Conservation (phyloP, 805 yeast genomes). For the Suhomyces vadensis region DNA sequence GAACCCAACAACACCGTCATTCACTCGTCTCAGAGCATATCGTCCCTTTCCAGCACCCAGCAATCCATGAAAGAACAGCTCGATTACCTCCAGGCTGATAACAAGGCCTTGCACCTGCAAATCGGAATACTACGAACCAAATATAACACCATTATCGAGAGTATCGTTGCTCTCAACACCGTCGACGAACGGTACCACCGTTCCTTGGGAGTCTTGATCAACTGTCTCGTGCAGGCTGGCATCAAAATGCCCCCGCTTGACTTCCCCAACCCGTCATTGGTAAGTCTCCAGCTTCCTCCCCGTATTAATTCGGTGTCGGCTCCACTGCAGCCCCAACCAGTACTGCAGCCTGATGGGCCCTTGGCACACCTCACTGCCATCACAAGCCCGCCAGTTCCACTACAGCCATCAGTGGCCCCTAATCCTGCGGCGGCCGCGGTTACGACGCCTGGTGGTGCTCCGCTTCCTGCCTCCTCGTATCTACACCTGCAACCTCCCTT, state of each 20-base stretch:
- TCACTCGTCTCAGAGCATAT: conserved; percentile 8
- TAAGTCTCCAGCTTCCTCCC: conserved; percentile 21
- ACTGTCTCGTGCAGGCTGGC: conserved; percentile 56
- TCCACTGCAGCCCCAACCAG: not conserved
- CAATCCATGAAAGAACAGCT: conserved; percentile 30
- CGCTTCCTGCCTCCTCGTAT: conserved; percentile 3
- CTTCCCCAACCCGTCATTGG: conserved; percentile 44
- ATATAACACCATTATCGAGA: conserved; percentile 64
- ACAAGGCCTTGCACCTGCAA: conserved; percentile 34
- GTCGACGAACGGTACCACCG: conserved; percentile 57
- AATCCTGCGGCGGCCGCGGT: conserved; percentile 1
- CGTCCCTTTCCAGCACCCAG: conserved; percentile 8
- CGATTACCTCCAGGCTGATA: conserved; percentile 34
- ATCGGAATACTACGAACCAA: conserved; percentile 49
- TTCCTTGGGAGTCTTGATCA: conserved; percentile 51
- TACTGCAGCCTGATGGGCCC: not conserved
- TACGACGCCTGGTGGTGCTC: not conserved
- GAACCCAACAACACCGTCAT: conserved; percentile 5
- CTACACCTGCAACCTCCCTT: conserved; percentile 4
- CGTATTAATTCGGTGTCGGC: not conserved
- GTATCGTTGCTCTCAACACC: conserved; percentile 55
- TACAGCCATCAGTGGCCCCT: conserved; percentile 5
- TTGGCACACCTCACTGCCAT: conserved; percentile 1
- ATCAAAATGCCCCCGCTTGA: conserved; percentile 67
- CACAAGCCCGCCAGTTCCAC: conserved; percentile 5